Percentiles rank a stretch among this genome's conserved stretches.
These are phyloP conservation scores for Smithsoniella earleae DNA, from an alignment of 163 green algal genomes.

Conservation along the genomic window DNA sequence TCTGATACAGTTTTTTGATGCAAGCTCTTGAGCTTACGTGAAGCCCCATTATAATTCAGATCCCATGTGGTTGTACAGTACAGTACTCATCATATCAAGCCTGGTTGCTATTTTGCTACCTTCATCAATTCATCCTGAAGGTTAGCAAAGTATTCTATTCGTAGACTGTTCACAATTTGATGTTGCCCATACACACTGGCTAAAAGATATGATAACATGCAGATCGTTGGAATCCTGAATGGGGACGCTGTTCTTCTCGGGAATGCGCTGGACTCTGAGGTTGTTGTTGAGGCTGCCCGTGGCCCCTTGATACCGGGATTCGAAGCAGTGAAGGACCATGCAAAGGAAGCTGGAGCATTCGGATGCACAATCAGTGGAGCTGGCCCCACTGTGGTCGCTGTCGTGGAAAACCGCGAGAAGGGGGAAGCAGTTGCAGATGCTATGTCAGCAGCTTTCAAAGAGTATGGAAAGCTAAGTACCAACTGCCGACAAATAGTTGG, in stretches of 20 bases:
- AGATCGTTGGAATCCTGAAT: conserved; percentile 76
- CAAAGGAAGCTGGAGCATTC: conserved; percentile 73
- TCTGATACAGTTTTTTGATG: too few relatives aligned
- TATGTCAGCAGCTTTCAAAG: conserved; percentile 71
- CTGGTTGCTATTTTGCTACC: too few relatives aligned
- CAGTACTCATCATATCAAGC: too few relatives aligned
- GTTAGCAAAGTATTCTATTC: too few relatives aligned
- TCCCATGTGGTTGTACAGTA: too few relatives aligned
- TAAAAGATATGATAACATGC: too few relatives aligned
- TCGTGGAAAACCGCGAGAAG: conserved; percentile 56
- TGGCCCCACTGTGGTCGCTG: conserved; percentile 83
- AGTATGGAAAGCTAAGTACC: conserved; percentile 51
- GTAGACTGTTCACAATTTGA: too few relatives aligned
- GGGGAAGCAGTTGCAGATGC: conserved; percentile 63
- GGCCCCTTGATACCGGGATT: conserved; percentile 92
- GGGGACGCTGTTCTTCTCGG: conserved; percentile 72
- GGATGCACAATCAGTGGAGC: conserved; percentile 95
- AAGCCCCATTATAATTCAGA: too few relatives aligned
- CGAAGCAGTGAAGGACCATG: conserved; percentile 79
- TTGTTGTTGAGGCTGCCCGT: conserved; percentile 86
- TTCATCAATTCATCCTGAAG: too few relatives aligned
- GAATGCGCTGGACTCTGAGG: conserved; percentile 73
- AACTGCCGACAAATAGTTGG: conserved; percentile 36
- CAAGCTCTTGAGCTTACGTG: too few relatives aligned
- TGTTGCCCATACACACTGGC: too few relatives aligned